Conservation (phyloP, 225 moss, liverwort and hornwort species). For the Sphagnum tenellum region DNA sequence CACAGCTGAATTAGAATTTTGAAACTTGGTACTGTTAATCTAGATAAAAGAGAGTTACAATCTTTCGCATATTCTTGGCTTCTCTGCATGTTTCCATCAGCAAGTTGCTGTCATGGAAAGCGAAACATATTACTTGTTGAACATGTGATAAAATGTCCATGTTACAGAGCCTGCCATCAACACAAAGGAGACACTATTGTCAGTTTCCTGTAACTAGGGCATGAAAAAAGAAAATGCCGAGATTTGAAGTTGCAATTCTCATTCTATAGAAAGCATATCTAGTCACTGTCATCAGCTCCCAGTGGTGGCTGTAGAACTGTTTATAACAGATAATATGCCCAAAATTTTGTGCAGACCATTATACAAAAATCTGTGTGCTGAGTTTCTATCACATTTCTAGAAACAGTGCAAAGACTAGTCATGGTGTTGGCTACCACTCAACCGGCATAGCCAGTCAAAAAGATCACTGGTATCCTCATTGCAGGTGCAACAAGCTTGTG, state of each 20-base stretch:
- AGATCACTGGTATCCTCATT: no score
- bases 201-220: not conserved
- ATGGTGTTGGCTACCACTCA: no score
- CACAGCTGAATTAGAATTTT: constrained; percentile 4
- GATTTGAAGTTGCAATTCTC: no score
- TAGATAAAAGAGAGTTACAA: constrained; percentile 94
- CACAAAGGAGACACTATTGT: not conserved
- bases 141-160: constrained; percentile 99
- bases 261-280: no score
- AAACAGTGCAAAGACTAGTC: no score
- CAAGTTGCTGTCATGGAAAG: constrained; percentile 98
- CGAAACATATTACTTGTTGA: constrained; percentile 99
- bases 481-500: no score
- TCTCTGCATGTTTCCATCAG: constrained; percentile 99
- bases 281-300: not conserved
- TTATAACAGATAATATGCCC: no score
- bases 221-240: not conserved
- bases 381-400: no score
- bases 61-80: constrained; percentile 91
- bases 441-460: no score
- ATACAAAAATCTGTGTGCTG: no score
- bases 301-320: not conserved
- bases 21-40: constrained; percentile 26
- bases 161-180: constrained; percentile 77
- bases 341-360: no score